Evolutionary conservation across 2,329 filamentous ascomycete genomes (phyloP), one percentile per base, ranked within the genome.

Genomic region (Aspergillus sp.): DNA sequence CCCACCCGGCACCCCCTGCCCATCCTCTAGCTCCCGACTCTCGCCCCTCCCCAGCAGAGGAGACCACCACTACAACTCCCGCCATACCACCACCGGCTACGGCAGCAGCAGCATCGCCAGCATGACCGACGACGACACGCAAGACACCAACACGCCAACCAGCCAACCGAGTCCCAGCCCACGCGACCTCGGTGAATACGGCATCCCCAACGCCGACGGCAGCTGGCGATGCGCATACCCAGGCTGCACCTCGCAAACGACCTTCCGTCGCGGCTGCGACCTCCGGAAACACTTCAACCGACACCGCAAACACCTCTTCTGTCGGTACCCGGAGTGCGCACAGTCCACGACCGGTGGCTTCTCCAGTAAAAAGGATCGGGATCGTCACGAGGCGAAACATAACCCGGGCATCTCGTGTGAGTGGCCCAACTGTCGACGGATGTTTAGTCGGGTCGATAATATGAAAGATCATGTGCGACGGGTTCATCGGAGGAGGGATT

Each of bases 221-320:
- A 82, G 78, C 59, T 87, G 84, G 84, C 82, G 81, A 51, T 87
- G 85, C 69, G 81, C 81, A 4, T 84, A 84, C 66, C 84, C 82
- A 1, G 82, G 81, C 14, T 87, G 85, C 71, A 81, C 82, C n/a
- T 87, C 84, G 49, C 80, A 80, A 61, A 82, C 84, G 2, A 74
- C 81, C 1, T 87, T 87, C 70, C 82, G 80, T 7, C 78, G 85
- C 49, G 84, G 84, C 32, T 87, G 85, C 67, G 85, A 87, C 69
- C 75, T 87, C 18, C 78, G 85, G 29, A 87, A 87, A 67, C 85
- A 87, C 68, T 86, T 83, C 75, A 86, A 86, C 68, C 78, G 85
- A 14, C 85, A 87, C 70, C 84, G 81, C 29, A 87, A 87, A 65
- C 80, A 84, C 16, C 81, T 87, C 55, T 87, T 85, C 70, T 87